Conservation (phyloP, 1,284 basidiomycete genomes). For the Melampsora abietis-canadensis region DNA sequence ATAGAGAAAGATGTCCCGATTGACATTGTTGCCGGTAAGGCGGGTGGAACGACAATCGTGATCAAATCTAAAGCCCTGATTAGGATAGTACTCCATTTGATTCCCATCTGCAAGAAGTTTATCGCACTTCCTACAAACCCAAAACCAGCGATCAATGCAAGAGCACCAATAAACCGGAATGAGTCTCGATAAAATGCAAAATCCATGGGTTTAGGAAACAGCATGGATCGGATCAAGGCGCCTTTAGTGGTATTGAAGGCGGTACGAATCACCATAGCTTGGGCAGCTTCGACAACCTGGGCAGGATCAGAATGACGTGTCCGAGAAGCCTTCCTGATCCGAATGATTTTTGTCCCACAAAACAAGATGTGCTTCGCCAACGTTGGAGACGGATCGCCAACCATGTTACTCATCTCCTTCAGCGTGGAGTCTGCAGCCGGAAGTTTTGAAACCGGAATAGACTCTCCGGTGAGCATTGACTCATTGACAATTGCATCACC, state of each 20-base stretch:
- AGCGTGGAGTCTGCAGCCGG: slow-evolving; percentile 57
- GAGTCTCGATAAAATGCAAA: slow-evolving; percentile 69
- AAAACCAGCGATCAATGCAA: slow-evolving; percentile 78
- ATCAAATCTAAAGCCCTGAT: slow-evolving; percentile 93
- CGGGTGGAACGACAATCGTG: slow-evolving; percentile 95
- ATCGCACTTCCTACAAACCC: slow-evolving; percentile 78
- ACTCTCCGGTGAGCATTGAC: slow-evolving; percentile 96
- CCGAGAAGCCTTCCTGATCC: slow-evolving; percentile 65
- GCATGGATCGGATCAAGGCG: slow-evolving; percentile 90
- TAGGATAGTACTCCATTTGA: slow-evolving; percentile 84
- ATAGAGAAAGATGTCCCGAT: slow-evolving; percentile 98
- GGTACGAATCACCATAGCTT: slow-evolving; percentile 86
- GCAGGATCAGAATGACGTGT: slow-evolving; percentile 1
- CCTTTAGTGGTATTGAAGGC: slow-evolving; percentile 98
- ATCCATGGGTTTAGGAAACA: slow-evolving; percentile 97
- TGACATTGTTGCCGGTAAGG: slow-evolving; percentile 91
- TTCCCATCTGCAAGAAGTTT: slow-evolving; percentile 86
- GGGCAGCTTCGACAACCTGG: slow-evolving; percentile 58
- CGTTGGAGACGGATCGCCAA: slow-evolving; percentile 63
- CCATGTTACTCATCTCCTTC: slow-evolving; percentile 44
- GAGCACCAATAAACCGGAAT: slow-evolving; percentile 88
- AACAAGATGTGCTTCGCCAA: slow-evolving; percentile 84
- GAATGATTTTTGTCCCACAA: slow-evolving; percentile 84
- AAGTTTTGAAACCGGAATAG: slow-evolving; percentile 83
- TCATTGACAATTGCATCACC: slow-evolving; percentile 98